Evolutionary conservation across 768 basidiomycete species (phyloP).

Genomic region (Lactarius trivialis): DNA sequence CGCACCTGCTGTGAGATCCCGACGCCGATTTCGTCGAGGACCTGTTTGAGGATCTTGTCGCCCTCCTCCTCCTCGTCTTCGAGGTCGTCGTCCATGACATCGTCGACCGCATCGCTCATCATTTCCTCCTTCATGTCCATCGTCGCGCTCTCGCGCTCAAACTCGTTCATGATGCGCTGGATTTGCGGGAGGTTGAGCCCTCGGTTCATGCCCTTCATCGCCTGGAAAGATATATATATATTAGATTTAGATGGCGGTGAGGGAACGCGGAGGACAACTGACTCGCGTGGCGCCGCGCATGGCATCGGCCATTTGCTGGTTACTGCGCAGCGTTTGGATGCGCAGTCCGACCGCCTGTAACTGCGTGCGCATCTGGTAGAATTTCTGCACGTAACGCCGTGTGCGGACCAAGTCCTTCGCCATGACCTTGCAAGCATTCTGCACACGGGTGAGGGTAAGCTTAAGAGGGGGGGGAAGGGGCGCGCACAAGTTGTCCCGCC

Average conservation of each 20-base stretch:
- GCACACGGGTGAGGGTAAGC: background rate
- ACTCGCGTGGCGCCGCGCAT: slow-evolving; percentile 98
- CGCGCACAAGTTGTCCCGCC: slow-evolving; percentile 78
- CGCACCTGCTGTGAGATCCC: slow-evolving; percentile 76
- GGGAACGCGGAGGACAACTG: slow-evolving; percentile 29
- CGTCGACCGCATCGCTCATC: slow-evolving; percentile 98
- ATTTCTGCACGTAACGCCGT: slow-evolving; percentile 92
- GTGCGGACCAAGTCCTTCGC: slow-evolving; percentile 98
- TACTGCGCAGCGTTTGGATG: slow-evolving; percentile 93
- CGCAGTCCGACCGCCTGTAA: slow-evolving; percentile 91
- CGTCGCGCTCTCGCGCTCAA: slow-evolving; percentile 92
- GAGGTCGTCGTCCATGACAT: slow-evolving; percentile 87
- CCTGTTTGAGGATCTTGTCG: slow-evolving; percentile 91
- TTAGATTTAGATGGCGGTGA: background rate
- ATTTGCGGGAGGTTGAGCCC: slow-evolving; percentile 93
- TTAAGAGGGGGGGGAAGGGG: background rate
- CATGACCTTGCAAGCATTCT: slow-evolving; percentile 99
- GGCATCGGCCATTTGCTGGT: slow-evolving; percentile 98
- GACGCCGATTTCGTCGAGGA: slow-evolving; percentile 96
- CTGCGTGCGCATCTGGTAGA: slow-evolving; percentile 98
- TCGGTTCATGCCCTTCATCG: slow-evolving; percentile 97
- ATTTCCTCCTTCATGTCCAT: slow-evolving; percentile 99
- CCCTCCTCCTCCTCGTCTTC: slow-evolving; percentile 96
- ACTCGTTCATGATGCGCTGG: slow-evolving; percentile 95
- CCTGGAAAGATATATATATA: slow-evolving; percentile 45